Base-by-base conservation (phyloP, 257 asterid genomes). In the Leptodermis oblonga region DNA sequence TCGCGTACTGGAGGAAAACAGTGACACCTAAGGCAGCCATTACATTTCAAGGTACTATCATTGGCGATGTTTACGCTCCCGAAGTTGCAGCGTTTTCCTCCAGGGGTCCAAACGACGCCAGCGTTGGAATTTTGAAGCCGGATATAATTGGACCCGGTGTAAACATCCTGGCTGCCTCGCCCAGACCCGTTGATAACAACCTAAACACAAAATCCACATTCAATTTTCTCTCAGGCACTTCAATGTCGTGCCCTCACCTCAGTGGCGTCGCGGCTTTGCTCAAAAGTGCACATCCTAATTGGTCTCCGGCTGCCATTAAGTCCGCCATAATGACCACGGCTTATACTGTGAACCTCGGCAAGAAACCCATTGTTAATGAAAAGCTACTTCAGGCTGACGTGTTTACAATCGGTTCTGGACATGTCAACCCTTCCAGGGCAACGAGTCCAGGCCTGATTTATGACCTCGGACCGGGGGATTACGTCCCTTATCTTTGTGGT, bases 81-180 rank as follows among this genome's bases (percentile, higher is more conserved):
- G 36, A 39, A 53, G 26, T 68, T 7, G 28, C 64, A 1, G 25
- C 26, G 10, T 68, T 53, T 34, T 68, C 72, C 18, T 39, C 64
- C 33, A 68, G 72, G 25, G 64, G 72, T 28, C 72, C 72, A 4
- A 53, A 28, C 45, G 0, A 7, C 1, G 18, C 36, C 0, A 68
- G 63, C 46, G 64, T 22, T 22, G 72, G 72, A 9, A 53, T 68
- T 26, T 9, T 53, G 64, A 68, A 68, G 33, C 72, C 72, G 3
- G 72, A 68, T 25, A 34, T 68, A 7, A 68, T 68, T n/a, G 72
- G 72, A 25, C 72, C 64, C 13, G 72, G 53, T 2, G 72, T 68
- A 11, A 68, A 36, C 64, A 68, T 53, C 22, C 72, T 68, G 2
- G 64, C 65, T 23, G 72, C 72, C 4, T 68, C 64, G 65, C 48